These are phyloP conservation scores for Lentinula sp. DNA, from an alignment of 768 basidiomycete species.

Conservation along the genomic window DNA sequence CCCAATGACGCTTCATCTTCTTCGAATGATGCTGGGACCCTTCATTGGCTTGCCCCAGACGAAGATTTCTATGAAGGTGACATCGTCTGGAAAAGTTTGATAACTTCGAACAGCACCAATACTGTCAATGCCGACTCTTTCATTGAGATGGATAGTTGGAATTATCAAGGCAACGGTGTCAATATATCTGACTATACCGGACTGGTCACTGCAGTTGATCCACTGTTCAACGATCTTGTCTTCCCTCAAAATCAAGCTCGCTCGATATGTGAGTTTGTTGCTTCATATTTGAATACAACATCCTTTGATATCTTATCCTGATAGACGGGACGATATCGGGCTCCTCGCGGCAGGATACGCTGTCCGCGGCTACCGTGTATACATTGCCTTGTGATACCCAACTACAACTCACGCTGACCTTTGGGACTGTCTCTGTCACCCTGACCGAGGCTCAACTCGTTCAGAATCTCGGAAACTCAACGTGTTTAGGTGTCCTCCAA, in stretches of 20 bases:
- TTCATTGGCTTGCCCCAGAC: conserved; percentile 3
- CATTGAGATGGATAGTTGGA: conserved; percentile 2
- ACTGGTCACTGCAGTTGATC: not conserved
- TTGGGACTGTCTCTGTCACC: not conserved
- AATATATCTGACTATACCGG: not conserved
- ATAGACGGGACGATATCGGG: not conserved
- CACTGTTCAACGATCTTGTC: not conserved
- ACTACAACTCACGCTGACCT: not conserved
- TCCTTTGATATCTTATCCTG: not conserved
- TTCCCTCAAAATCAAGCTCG: conserved; percentile 4
- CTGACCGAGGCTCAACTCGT: conserved; percentile 1
- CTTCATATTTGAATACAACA: not conserved
- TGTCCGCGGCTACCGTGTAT: not conserved
- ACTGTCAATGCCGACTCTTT: not conserved
- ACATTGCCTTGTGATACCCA: conserved; percentile 1
- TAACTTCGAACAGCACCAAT: not conserved
- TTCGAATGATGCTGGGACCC: not conserved
- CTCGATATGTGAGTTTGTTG: not conserved
- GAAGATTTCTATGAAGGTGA: conserved; percentile 1
- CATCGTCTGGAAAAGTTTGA: not conserved
- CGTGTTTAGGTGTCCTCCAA: not conserved
- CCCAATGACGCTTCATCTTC: not conserved
- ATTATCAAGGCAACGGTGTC: not conserved
- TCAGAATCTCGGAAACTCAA: not conserved
- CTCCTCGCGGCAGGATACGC: not conserved